Evolutionary conservation across 2,329 filamentous ascomycete species (phyloP), one percentile per base, ranked within the genome.

Genomic region (Dichotomopilus funicola): DNA sequence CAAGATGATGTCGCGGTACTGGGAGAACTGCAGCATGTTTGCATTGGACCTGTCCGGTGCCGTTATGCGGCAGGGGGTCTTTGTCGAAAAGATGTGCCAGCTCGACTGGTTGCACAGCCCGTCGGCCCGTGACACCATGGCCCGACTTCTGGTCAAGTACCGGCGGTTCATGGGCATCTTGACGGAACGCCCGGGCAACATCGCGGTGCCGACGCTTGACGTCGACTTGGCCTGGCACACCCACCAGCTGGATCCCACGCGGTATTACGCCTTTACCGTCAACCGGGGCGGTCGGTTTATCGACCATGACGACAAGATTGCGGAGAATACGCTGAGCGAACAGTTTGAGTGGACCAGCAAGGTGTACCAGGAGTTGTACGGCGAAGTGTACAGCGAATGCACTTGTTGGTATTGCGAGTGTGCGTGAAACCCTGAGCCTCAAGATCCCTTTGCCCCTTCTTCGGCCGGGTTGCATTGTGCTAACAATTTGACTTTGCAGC

Each of bases 391-490:
- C 67, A 85, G 80, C 1, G 85, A 88, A 68, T 92, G 88, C 64
- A 88, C 83, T 0, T 91, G 88, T 69, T 91, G 88, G 87, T 90
- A 91, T 68, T 95, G 89, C 70, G 89, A 94, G 69, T 78, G 73
- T 72, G 55, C 41, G 61, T 2, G 38, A 44, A 8, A 54, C 34
- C 19, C 10, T 42, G n/a, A n/a, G n/a, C n/a, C n/a, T n/a, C n/a
- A n/a, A n/a, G 11, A 8, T 12, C 40, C 13, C 40, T 12, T 13
- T 12, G 3, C 6, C 40, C 13, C 10, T n/a, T 42, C 40, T 42
- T 42, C 4, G 37, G 12, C 37, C 12, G 37, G 4, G 8, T 8
- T 38, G 4, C 12, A 27, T 27, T 27, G 19, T 27, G 19, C 19
- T 27, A 27, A 27, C 19, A 27, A 27, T 27, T 27, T 27, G 19